Conservation (phyloP, 2,329 filamentous ascomycete genomes). For the Fusarium musae region DNA sequence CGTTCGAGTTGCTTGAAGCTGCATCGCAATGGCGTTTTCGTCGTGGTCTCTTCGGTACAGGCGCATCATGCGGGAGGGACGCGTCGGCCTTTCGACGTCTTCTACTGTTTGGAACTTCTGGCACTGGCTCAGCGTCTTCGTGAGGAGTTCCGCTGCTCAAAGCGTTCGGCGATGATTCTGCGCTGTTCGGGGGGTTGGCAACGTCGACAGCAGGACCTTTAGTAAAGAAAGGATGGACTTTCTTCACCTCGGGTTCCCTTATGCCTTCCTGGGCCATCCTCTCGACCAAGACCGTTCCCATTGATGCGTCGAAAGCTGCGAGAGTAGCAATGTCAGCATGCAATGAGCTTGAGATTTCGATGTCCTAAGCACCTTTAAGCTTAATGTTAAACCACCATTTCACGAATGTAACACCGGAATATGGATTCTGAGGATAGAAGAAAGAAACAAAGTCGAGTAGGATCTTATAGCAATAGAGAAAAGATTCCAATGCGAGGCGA, state of each 20-base stretch:
- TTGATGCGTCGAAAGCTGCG: conserved; percentile 44
- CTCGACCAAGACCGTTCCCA: conserved; percentile 56
- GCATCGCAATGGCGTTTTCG: conserved; percentile 38
- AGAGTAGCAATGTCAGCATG: background rate
- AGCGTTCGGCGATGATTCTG: background rate
- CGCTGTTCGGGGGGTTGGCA: conserved; percentile 1
- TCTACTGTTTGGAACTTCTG: conserved; percentile 47
- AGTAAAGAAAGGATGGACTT: conserved; percentile 67
- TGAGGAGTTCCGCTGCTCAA: background rate
- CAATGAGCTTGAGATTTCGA: background rate
- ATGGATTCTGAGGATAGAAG: background rate
- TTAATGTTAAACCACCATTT: conserved; percentile 36
- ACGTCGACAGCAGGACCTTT: conserved; percentile 36
- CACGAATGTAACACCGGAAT: background rate
- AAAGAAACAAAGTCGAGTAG: background rate
- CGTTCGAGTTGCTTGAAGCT: conserved; percentile 15
- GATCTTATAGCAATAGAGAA: background rate
- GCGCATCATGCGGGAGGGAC: conserved; percentile 31
- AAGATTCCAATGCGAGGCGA: background rate
- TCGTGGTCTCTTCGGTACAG: conserved; percentile 43
- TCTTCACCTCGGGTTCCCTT: conserved; percentile 52
- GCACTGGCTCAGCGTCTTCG: background rate
- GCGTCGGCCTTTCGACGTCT: conserved; percentile 58
- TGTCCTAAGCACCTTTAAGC: conserved; percentile 19
- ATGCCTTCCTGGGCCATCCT: conserved; percentile 58